Evolutionary conservation across 805 yeast species (phyloP).

Genomic region (Millerozyma miso): DNA sequence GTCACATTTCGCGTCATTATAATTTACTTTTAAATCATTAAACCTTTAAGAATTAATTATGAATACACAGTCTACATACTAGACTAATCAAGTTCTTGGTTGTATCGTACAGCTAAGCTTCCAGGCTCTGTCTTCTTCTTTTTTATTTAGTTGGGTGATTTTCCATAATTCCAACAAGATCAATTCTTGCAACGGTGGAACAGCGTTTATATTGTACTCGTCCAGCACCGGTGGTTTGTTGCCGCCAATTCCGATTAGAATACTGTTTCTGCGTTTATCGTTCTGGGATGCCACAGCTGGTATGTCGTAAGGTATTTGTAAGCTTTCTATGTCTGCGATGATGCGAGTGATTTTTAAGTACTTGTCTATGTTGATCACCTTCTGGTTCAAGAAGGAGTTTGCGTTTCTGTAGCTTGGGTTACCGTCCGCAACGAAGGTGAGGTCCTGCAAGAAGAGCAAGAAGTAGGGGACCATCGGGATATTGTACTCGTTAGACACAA

Average conservation of each 20-base stretch:
- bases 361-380: constrained; percentile 69
- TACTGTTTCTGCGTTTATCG: constrained; percentile 19
- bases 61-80: neutral
- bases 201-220: constrained; percentile 38
- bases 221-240: constrained; percentile 17
- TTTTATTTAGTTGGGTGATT: constrained; percentile 54
- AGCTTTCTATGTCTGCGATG: constrained; percentile 60
- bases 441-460: constrained; percentile 69
- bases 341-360: constrained; percentile 63
- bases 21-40: too few species aligned
- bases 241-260: constrained; percentile 12
- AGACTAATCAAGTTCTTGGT: constrained; percentile 34
- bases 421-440: constrained; percentile 81
- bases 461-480: constrained; percentile 75
- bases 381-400: constrained; percentile 51
- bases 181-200: constrained; percentile 50
- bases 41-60: too few species aligned
- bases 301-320: constrained; percentile 57
- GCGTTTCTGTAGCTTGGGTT: constrained; percentile 64
- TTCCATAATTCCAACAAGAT: constrained; percentile 68
- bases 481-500: constrained; percentile 44
- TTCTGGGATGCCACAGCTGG: constrained; percentile 2
- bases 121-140: constrained; percentile 70
- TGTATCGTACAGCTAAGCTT: constrained; percentile 61
- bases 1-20: neutral